Percentiles rank a stretch among this genome's conserved stretches.
Evolutionary conservation across 202 grass and related monocot genomes (phyloP).

Genomic region (Elaeis oleifera): DNA sequence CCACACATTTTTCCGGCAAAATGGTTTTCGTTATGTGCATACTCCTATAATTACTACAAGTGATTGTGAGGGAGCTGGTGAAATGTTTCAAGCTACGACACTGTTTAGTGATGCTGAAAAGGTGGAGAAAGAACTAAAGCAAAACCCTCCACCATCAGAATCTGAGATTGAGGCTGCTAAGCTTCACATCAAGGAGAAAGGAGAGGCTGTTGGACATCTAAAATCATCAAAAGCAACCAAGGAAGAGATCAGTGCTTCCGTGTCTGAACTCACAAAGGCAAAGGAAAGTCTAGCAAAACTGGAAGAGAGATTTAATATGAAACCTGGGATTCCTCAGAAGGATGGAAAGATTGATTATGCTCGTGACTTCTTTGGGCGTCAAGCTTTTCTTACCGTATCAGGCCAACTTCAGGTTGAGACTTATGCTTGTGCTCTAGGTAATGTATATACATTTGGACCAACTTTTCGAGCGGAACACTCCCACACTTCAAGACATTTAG

Average conservation of each 20-base stretch:
- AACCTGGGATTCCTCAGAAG: conserved; percentile 55
- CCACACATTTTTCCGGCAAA: conserved; percentile 65
- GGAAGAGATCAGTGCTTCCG: conserved; percentile 46
- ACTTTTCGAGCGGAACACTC: conserved; percentile 93
- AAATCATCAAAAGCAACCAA: conserved; percentile 74
- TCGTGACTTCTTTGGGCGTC: conserved; percentile 76
- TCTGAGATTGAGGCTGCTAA: conserved; percentile 69
- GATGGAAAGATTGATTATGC: conserved; percentile 61
- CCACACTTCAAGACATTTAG: conserved; percentile 78
- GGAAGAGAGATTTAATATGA: conserved; percentile 88
- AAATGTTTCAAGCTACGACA: conserved; percentile 88
- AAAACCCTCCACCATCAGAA: conserved; percentile 58
- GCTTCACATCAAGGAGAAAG: conserved; percentile 54
- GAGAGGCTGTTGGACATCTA: conserved; percentile 42
- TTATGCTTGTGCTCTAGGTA: conserved; percentile 76
- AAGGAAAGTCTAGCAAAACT: conserved; percentile 55
- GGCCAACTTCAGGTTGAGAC: conserved; percentile 94
- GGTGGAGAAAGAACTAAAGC: conserved; percentile 61
- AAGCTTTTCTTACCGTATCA: conserved; percentile 92
- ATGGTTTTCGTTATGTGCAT: conserved; percentile 73
- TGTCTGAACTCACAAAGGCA: conserved; percentile 50
- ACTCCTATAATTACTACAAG: conserved; percentile 90
- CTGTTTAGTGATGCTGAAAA: conserved; percentile 79
- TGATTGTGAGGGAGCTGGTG: conserved; percentile 89
- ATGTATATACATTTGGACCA: conserved; percentile 90